phyloP scores from a whole-genome alignment of 2,329 filamentous ascomycete species.

The Arthroderma uncinatum region DNA sequence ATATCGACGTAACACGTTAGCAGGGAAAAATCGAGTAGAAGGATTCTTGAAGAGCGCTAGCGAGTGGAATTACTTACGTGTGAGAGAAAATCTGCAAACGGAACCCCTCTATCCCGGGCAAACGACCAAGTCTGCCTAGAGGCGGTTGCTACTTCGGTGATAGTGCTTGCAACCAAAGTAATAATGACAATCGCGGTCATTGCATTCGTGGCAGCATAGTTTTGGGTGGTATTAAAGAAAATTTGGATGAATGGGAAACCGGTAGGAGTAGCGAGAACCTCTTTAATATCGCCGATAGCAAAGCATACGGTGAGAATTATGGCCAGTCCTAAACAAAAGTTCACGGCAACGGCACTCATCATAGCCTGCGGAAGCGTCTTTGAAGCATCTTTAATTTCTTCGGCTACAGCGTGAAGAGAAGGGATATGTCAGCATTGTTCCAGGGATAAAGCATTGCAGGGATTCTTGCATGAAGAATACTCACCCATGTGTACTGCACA shows the following conservation, averaged over 20 bases:
- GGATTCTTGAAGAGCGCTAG: no score
- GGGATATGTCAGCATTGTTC: background rate
- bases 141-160: conserved; percentile 46
- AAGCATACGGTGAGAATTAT: conserved; percentile 48
- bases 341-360: conserved; percentile 40
- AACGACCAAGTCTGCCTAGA: conserved; percentile 50
- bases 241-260: conserved; percentile 51
- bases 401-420: conserved; percentile 20
- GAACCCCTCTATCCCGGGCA: conserved; percentile 33
- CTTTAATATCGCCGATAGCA: conserved; percentile 41
- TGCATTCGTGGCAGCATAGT: conserved; percentile 38
- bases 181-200: conserved; percentile 43
- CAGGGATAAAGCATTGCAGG: background rate
- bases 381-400: conserved; percentile 38
- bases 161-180: conserved; percentile 39
- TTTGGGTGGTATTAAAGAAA: conserved; percentile 43
- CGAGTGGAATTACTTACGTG: conserved; percentile 22
- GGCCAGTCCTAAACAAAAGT: conserved; percentile 44
- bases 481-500: conserved; percentile 38
- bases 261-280: conserved; percentile 36
- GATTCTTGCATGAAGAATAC: conserved; percentile 10
- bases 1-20: background rate
- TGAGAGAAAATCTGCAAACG: conserved; percentile 30
- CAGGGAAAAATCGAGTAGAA: background rate
- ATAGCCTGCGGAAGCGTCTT: conserved; percentile 42